Base-by-base conservation (phyloP, 192 early-diverging fungal species). In the Backusella liffmaniae region DNA sequence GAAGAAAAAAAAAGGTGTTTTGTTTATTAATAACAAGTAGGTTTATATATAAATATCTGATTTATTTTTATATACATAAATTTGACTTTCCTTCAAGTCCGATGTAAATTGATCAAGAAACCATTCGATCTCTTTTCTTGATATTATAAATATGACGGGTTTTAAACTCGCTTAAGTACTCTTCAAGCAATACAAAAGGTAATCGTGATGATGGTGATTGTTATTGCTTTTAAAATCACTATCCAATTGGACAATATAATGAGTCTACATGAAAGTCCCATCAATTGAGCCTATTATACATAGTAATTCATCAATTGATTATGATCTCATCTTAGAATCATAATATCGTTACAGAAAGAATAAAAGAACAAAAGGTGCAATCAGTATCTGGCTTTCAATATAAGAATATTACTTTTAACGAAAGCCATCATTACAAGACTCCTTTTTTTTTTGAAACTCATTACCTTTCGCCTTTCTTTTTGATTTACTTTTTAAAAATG, bases 21-120 rank as follows among this genome's bases (percentile, higher is more conserved):
- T 39, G 37, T 39, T n/a, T 49, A n/a, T 49, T 49, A 49, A 44
- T 44, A 44, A 49, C 1, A 18, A 49, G 18, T 49, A 18, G 18
- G 46, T 49, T 49, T 59, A 59, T 29, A 62, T 62, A 62, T 62
- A 62, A 21, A 62, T 4, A 62, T 12, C 9, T 26, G 23, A 12
- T 9, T 59, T 9, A 39, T 39, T 39, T 39, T 10, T 39, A 39
- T 39, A 23, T 26, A 59, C 10, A 59, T 59, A 59, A 59, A 53
- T 53, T 59, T 59, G 21, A 59, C 53, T 62, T 62, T 29, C 56
- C 29, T 62, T 62, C 56, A 62, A 62, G 56, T 62, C 56, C 56
- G 56, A 62, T 62, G 12, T 62, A 62, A 62, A 62, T 62, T 62
- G 56, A 62, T 62, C 56, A 62, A 62, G 26, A 62, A 62, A 62